phyloP scores from a whole-genome alignment of 2,329 filamentous ascomycete species.

The Verticillium tricorpus region DNA sequence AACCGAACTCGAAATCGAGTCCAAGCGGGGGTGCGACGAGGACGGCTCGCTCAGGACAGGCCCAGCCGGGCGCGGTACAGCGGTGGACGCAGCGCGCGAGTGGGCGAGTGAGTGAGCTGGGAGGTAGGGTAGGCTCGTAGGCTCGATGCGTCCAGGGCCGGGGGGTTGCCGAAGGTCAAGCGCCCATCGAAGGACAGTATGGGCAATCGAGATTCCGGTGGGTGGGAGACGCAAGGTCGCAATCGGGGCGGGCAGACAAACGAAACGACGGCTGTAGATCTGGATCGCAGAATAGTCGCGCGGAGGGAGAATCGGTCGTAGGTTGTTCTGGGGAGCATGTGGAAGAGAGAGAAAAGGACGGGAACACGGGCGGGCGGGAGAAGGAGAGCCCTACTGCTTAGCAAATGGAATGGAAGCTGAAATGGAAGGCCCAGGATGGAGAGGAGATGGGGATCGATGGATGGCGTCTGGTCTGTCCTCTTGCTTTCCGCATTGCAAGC shows the following conservation, averaged over 20 bases:
- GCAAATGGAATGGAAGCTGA: background rate
- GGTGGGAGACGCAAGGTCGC: background rate
- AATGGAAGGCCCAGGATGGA: background rate
- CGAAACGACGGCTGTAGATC: background rate
- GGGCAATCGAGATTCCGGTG: slow-evolving; percentile 12
- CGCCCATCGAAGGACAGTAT: slow-evolving; percentile 9
- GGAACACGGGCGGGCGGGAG: background rate
- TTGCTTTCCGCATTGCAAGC: background rate
- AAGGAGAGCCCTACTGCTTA: background rate
- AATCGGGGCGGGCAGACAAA: background rate
- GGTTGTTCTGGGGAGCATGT: background rate
- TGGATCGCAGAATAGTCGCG: background rate
- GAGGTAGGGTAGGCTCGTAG: background rate
- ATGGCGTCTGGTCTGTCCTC: background rate
- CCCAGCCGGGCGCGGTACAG: background rate
- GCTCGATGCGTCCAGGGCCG: background rate
- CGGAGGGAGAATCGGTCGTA: background rate
- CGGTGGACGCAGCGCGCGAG: background rate
- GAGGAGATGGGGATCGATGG: background rate
- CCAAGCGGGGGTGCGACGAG: background rate
- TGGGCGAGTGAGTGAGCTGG: background rate
- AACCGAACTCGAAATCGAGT: background rate
- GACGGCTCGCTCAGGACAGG: background rate
- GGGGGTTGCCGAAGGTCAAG: background rate
- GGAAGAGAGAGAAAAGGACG: background rate